Percentiles rank a stretch among this genome's conserved stretches.
phyloP scores from a whole-genome alignment of 768 basidiomycete genomes.

The Mycena belliarum region DNA sequence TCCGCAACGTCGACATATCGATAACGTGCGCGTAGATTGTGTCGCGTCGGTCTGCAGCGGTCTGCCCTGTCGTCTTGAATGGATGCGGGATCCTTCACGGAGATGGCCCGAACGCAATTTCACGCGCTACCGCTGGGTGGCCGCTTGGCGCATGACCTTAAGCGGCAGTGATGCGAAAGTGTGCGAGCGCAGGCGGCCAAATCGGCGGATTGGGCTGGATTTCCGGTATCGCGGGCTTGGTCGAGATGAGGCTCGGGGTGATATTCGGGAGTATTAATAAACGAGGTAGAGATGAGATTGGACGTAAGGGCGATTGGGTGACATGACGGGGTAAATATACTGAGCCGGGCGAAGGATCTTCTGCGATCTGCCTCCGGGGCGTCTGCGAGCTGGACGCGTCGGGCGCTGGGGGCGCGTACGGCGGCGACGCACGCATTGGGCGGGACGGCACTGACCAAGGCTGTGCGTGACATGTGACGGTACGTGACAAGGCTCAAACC shows the following conservation, averaged over 20 bases:
- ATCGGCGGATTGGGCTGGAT: not conserved
- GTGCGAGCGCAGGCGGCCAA: not conserved
- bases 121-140: not conserved
- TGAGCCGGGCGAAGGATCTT: conserved; percentile 16
- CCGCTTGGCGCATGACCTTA: conserved; percentile 9
- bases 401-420: no score
- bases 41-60: no score
- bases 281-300: conserved; percentile 12
- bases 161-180: not conserved
- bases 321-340: conserved; percentile 23
- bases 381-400: no score
- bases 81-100: no score
- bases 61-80: not conserved
- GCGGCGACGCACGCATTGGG: no score
- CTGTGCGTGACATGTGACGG: not conserved
- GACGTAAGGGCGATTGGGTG: conserved; percentile 23
- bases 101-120: no score
- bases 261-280: conserved; percentile 6
- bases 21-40: no score
- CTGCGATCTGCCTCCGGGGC: conserved; percentile 19
- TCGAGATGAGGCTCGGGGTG: not conserved
- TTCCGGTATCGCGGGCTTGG: not conserved
- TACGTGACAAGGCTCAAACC: not conserved
- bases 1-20: no score
- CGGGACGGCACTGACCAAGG: not conserved